Conservation (phyloP, 2,329 filamentous ascomycete species). For the Eutypella sp. region DNA sequence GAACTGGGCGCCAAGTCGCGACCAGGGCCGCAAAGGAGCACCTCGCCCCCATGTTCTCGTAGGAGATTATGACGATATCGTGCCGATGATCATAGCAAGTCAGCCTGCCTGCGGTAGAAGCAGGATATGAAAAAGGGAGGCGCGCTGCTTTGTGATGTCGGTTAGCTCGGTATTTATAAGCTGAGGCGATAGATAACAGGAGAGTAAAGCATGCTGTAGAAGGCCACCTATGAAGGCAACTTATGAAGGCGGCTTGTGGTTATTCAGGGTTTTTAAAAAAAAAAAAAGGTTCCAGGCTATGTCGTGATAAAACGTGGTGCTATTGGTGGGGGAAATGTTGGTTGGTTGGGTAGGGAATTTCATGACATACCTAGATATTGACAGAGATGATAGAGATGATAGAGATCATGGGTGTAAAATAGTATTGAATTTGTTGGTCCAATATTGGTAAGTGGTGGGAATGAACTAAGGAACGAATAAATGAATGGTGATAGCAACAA, state of each 20-base stretch:
- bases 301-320: too few relatives aligned
- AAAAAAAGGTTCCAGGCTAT: too few relatives aligned
- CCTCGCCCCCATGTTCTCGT: constrained; percentile 51
- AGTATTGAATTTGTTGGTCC: neutral
- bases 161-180: neutral
- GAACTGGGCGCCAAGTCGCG: constrained; percentile 32
- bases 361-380: too few relatives aligned
- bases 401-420: neutral
- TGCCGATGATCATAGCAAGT: constrained; percentile 40
- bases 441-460: neutral
- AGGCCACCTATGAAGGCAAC: too few relatives aligned
- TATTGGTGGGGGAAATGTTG: too few relatives aligned
- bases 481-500: neutral
- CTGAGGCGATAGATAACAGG: neutral
- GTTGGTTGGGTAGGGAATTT: too few relatives aligned
- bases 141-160: too few relatives aligned
- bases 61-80: constrained; percentile 18
- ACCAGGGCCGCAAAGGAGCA: constrained; percentile 40
- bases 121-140: neutral
- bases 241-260: too few relatives aligned
- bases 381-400: neutral
- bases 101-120: constrained; percentile 1
- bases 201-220: too few relatives aligned
- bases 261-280: too few relatives aligned
- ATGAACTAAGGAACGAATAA: too few relatives aligned